Conservation (phyloP, 2,329 filamentous ascomycete genomes). For the Calonectria hongkongensis region DNA sequence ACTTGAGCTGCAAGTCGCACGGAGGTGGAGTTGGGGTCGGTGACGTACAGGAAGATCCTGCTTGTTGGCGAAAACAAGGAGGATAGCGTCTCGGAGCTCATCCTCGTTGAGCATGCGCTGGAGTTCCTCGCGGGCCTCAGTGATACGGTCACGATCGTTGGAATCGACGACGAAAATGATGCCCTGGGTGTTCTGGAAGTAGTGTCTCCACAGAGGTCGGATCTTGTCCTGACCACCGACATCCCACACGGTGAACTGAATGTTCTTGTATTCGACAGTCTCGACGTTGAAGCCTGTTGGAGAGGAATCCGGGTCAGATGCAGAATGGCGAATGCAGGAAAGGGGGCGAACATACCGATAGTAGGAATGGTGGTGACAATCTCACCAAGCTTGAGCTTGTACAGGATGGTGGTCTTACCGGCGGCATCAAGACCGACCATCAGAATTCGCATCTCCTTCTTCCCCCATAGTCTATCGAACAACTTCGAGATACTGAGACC, state of each 20-base stretch:
- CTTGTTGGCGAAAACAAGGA: constrained; percentile 99
- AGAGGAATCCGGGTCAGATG: constrained; percentile 49
- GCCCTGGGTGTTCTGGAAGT: constrained; percentile 99
- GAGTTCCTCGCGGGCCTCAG: constrained; percentile 96
- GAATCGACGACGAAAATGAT: constrained; percentile 99
- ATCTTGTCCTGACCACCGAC: constrained; percentile 99
- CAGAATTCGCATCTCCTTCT: constrained; percentile 99
- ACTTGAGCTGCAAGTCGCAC: constrained; percentile 26
- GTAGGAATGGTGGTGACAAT: constrained; percentile 99
- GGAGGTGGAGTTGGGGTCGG: constrained; percentile 43
- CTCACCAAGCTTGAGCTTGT: constrained; percentile 99
- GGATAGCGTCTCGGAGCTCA: constrained; percentile 96
- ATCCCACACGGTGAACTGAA: constrained; percentile 99
- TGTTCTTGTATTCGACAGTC: constrained; percentile 99
- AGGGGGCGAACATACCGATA: constrained; percentile 78
- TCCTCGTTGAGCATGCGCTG: constrained; percentile 99
- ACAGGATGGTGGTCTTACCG: constrained; percentile 99
- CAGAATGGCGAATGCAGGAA: constrained; percentile 2
- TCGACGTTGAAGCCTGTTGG: constrained; percentile 96
- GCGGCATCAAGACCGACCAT: constrained; percentile 99
- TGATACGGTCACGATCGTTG: constrained; percentile 98
- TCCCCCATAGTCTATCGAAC: constrained; percentile 96
- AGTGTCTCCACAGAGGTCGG: constrained; percentile 98
- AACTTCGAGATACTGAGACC: constrained; percentile 98
- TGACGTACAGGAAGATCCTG: constrained; percentile 95